Evolutionary conservation across 2,329 filamentous ascomycete genomes (phyloP), one percentile per base, ranked within the genome.

Genomic region (Colletotrichum sp.): DNA sequence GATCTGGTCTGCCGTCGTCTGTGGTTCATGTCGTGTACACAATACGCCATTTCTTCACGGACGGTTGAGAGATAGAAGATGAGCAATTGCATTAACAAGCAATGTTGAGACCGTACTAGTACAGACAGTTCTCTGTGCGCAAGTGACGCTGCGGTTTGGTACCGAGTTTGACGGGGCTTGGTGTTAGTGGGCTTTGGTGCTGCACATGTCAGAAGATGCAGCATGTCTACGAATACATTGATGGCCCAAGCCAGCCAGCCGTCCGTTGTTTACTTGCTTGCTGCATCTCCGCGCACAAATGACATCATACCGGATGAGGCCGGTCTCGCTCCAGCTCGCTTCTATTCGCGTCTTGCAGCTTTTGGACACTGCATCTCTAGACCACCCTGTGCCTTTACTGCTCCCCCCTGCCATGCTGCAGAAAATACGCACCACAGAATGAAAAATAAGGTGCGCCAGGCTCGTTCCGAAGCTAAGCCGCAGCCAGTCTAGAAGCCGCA

Each of bases 291-390:
- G 43, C 43, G 16, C 30, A 36, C 26, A n/a, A 63, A 71, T 71
- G 66, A 71, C 60, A 71, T 74, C 71, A 74, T 26, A 39, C 28
- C 57, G 71, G 66, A 70, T 9, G 32, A 74, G 71, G 18, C 57
- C 66, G 71, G 63, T 57, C 36, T 48, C 66, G 52, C 55, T 57
- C 32, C 24, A 30, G 21, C 14, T 52, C 59, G 59, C 28, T 32
- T 21, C 30, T 32, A 32, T n/a, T 61, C 28, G 57, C 57, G 26
- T n/a, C 57, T n/a, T 30, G 26, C 30, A 61, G 39, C 8, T 18
- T n/a, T 43, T 43, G 18, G 18, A 43, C 39, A 43, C 9, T 10
- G 18, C 18, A 6, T 30, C 28, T 18, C 34, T 36, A 39, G 34
- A 39, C 34, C 34, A 39, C 18, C 39, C 39, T 43, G 16, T 43